These are phyloP conservation scores for Fibroporia radiculosa DNA, from an alignment of 768 basidiomycete genomes.

Conservation along the genomic window DNA sequence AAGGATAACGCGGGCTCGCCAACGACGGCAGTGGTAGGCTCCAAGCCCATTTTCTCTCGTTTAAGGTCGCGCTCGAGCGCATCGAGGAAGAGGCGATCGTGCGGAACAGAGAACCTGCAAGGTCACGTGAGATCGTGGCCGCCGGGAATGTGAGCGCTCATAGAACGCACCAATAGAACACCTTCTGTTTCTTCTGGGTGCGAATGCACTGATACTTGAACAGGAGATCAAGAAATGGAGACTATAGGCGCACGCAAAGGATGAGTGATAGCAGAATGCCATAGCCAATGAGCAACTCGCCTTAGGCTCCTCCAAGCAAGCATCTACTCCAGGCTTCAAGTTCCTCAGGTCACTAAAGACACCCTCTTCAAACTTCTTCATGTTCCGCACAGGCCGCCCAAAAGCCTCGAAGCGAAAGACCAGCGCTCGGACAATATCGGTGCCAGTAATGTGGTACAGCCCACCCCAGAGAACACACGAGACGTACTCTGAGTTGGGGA, in stretches of 20 bases:
- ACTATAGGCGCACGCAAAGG: constrained; percentile 37
- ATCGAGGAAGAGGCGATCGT: constrained; percentile 94
- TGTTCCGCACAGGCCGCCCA: constrained; percentile 81
- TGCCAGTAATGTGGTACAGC: constrained; percentile 90
- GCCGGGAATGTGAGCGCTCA: neutral
- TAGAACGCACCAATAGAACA: constrained; percentile 84
- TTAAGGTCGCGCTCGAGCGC: constrained; percentile 95
- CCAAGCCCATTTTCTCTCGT: constrained; percentile 85
- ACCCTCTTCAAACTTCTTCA: constrained; percentile 98
- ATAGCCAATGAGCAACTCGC: constrained; percentile 27
- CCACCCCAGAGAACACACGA: constrained; percentile 91
- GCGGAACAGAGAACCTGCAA: constrained; percentile 90
- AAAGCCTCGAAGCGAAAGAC: constrained; percentile 95
- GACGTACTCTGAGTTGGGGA: constrained; percentile 84
- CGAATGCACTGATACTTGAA: constrained; percentile 97
- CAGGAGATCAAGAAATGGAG: constrained; percentile 84
- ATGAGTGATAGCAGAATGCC: neutral
- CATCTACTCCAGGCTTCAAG: constrained; percentile 88
- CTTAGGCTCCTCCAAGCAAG: constrained; percentile 95
- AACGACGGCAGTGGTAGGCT: constrained; percentile 68
- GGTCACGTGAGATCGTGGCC: constrained; percentile 19
- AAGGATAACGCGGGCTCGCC: constrained; percentile 88
- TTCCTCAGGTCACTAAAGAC: constrained; percentile 92
- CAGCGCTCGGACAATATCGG: constrained; percentile 91
- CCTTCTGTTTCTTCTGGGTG: constrained; percentile 98